Percentiles rank a stretch among this genome's conserved stretches.
phyloP scores from a whole-genome alignment of 345 rosid species.

The Erysimum cheiranthoides region DNA sequence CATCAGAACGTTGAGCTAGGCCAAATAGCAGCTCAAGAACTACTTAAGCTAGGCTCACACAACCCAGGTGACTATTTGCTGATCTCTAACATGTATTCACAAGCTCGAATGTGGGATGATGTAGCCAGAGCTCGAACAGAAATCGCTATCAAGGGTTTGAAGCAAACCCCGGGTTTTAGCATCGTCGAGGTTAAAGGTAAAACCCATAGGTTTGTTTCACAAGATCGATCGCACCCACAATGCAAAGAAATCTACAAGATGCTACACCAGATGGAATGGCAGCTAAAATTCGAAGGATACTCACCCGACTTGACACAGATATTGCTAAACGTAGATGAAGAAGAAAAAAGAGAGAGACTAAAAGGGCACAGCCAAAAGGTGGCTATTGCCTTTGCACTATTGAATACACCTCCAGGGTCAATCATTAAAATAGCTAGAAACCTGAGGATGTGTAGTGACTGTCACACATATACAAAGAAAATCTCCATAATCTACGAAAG shows the following conservation, averaged over 20 bases:
- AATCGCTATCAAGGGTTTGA: slow-evolving; percentile 49
- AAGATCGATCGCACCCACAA: slow-evolving; percentile 55
- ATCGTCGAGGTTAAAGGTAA: slow-evolving; percentile 59
- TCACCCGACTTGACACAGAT: slow-evolving; percentile 63
- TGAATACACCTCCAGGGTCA: slow-evolving; percentile 60
- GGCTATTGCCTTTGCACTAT: slow-evolving; percentile 73
- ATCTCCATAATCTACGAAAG: slow-evolving; percentile 68
- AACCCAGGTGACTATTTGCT: slow-evolving; percentile 67
- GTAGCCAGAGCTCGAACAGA: slow-evolving; percentile 55
- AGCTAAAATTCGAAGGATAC: slow-evolving; percentile 81
- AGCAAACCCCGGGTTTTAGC: slow-evolving; percentile 65
- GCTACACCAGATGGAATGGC: slow-evolving; percentile 94
- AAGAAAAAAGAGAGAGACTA: slow-evolving; percentile 68
- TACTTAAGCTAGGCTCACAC: slow-evolving; percentile 46
- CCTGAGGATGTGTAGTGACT: slow-evolving; percentile 81
- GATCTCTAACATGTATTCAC: slow-evolving; percentile 63
- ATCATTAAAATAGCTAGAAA: slow-evolving; percentile 71
- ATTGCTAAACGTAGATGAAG: slow-evolving; percentile 62
- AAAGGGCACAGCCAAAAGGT: slow-evolving; percentile 81
- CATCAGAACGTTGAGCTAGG: slow-evolving; percentile 59
- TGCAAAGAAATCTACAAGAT: slow-evolving; percentile 55
- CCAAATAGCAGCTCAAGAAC: slow-evolving; percentile 56
- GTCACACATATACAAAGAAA: slow-evolving; percentile 73
- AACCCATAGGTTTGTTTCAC: slow-evolving; percentile 65
- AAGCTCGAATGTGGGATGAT: slow-evolving; percentile 62